Percentiles rank a stretch among this genome's conserved stretches.
These are phyloP conservation scores for Hypseocharis bilobata DNA, from an alignment of 441 rosid species.

Conservation along the genomic window DNA sequence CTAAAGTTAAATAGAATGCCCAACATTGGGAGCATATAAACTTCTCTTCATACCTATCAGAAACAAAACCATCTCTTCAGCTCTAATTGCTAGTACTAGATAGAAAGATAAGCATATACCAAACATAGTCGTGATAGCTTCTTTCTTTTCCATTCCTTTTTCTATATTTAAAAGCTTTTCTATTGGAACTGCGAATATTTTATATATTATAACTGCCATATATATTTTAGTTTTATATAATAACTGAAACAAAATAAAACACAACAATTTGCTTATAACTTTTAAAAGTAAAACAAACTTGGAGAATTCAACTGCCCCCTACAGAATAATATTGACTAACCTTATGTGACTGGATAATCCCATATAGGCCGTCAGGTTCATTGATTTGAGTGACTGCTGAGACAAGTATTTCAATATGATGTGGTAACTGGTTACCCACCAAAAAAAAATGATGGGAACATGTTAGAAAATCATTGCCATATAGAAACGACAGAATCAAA, in stretches of 20 bases:
- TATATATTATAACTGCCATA: neutral
- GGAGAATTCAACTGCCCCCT: neutral
- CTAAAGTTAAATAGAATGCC: no score
- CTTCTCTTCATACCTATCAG: neutral
- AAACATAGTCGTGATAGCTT: neutral
- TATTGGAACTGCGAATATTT: neutral
- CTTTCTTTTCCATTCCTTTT: neutral
- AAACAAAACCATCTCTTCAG: neutral
- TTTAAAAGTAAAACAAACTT: neutral
- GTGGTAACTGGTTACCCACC: conserved; percentile 48
- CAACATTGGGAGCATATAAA: no score
- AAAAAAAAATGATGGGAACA: conserved; percentile 11
- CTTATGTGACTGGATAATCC: conserved; percentile 81
- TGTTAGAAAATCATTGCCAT: conserved; percentile 5
- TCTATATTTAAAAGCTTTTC: neutral
- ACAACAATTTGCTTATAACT: neutral
- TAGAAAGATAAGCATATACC: neutral
- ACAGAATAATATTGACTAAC: conserved; percentile 31
- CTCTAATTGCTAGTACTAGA: neutral
- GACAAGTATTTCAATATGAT: conserved; percentile 72
- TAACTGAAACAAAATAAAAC: neutral
- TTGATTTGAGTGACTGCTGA: conserved; percentile 84
- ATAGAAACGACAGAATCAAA: neutral
- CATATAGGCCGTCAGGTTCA: conserved; percentile 93
- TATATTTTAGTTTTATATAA: no score